These are phyloP conservation scores for Zizania latifolia DNA, from an alignment of 176 grass and related monocot species.

Conservation along the genomic window DNA sequence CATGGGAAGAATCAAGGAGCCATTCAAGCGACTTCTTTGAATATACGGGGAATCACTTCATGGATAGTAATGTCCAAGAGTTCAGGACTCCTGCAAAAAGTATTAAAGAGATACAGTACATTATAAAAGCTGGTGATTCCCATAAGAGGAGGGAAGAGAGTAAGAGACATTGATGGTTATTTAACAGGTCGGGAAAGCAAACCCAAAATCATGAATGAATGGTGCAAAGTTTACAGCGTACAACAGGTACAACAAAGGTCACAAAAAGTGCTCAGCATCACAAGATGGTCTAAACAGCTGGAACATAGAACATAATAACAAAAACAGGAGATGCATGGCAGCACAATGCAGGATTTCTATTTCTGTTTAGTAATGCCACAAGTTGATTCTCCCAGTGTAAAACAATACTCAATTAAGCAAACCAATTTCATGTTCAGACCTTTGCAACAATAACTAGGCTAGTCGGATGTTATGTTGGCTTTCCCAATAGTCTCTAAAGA, in stretches of 20 bases:
- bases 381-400: not conserved
- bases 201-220: not conserved
- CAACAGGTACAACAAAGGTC: constrained; percentile 16
- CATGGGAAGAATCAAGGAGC: not conserved
- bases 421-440: not conserved
- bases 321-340: not conserved
- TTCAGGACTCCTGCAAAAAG: constrained; percentile 65
- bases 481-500: not conserved
- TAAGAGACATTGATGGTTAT: constrained; percentile 7
- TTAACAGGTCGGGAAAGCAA: constrained; percentile 40
- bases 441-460: not conserved
- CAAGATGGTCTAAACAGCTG: constrained; percentile 6
- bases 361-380: not conserved
- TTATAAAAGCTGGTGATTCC: constrained; percentile 22
- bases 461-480: too few species aligned
- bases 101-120: constrained; percentile 15
- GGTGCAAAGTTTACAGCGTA: constrained; percentile 23
- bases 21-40: constrained; percentile 39
- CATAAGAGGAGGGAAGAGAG: constrained; percentile 18
- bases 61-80: constrained; percentile 70
- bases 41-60: constrained; percentile 82
- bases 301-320: not conserved
- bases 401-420: not conserved
- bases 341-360: not conserved
- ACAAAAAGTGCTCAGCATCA: constrained; percentile 6